Conservation (phyloP, 2,329 filamentous ascomycete genomes). For the Pseudofabraea citricarpa region DNA sequence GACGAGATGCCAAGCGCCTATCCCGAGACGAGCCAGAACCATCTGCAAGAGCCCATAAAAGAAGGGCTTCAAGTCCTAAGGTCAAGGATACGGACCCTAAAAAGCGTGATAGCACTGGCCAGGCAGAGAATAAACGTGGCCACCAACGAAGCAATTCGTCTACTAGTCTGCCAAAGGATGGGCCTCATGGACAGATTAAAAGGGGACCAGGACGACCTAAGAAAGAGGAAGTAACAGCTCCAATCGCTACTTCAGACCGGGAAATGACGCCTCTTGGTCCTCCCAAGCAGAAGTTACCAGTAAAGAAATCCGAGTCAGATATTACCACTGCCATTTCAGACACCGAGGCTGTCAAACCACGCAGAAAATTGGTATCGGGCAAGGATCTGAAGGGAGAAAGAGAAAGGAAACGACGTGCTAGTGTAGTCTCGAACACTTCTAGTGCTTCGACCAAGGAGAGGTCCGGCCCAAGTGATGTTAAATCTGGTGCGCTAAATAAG, state of each 20-base stretch:
- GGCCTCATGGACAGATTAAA: conserved; percentile 12
- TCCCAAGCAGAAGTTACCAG: conserved; percentile 43
- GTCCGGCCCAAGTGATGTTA: conserved; percentile 32
- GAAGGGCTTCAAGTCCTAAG: conserved; percentile 18
- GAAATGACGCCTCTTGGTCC: conserved; percentile 26
- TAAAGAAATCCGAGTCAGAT: conserved; percentile 51
- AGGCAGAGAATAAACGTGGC: background rate
- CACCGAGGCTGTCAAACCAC: conserved; percentile 50
- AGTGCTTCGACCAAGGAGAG: conserved; percentile 46
- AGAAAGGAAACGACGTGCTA: conserved; percentile 47
- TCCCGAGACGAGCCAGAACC: conserved; percentile 16
- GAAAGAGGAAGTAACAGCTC: conserved; percentile 38
- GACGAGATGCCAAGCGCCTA: conserved; percentile 28
- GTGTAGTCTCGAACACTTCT: conserved; percentile 51
- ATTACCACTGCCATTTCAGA: conserved; percentile 41
- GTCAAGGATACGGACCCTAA: conserved; percentile 15
- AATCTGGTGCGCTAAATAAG: conserved; percentile 48
- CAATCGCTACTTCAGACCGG: conserved; percentile 18
- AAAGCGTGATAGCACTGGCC: conserved; percentile 8
- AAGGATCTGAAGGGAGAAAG: conserved; percentile 55
- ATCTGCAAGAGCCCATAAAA: conserved; percentile 19
- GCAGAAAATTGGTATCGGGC: conserved; percentile 59
- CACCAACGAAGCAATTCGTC: conserved; percentile 11
- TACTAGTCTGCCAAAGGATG: conserved; percentile 15
- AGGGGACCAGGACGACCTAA: conserved; percentile 48